A percentile compares a stretch with the other conserved stretches of the same genome.
These are phyloP conservation scores for Miscanthus lutarioriparius DNA, from an alignment of 176 grass and related monocot species.

Conservation along the genomic window DNA sequence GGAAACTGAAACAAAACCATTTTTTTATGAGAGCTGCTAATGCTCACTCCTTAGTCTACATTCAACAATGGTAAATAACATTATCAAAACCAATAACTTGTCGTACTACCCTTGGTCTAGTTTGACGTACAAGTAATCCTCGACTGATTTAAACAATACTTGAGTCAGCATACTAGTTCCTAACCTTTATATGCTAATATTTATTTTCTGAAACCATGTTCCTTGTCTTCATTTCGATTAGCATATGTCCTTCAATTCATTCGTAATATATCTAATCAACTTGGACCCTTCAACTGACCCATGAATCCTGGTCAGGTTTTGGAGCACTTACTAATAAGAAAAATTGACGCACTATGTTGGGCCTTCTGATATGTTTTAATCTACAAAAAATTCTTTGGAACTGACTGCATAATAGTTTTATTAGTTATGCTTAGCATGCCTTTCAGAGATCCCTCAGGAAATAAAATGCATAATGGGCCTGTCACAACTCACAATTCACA, in stretches of 20 bases:
- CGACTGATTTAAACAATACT: background rate
- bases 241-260: background rate
- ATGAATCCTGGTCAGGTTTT: background rate
- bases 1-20: background rate
- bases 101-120: background rate
- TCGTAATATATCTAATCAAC: background rate
- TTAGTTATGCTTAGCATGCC: background rate
- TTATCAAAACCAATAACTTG: background rate
- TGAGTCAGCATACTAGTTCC: background rate
- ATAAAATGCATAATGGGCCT: background rate
- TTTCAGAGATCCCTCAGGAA: background rate
- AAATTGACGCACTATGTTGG: background rate
- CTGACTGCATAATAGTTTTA: background rate
- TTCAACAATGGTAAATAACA: slow-evolving; percentile 3
- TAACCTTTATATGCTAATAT: background rate
- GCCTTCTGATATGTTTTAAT: background rate
- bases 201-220: too few relatives aligned
- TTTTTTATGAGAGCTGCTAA: background rate
- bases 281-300: background rate
- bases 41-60: background rate
- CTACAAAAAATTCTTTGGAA: background rate
- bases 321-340: background rate
- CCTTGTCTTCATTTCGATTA: too few relatives aligned
- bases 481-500: background rate
- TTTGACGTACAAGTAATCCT: background rate